Conservation (phyloP, 2,329 filamentous ascomycete species). For the Xylariomycetidae sp. region DNA sequence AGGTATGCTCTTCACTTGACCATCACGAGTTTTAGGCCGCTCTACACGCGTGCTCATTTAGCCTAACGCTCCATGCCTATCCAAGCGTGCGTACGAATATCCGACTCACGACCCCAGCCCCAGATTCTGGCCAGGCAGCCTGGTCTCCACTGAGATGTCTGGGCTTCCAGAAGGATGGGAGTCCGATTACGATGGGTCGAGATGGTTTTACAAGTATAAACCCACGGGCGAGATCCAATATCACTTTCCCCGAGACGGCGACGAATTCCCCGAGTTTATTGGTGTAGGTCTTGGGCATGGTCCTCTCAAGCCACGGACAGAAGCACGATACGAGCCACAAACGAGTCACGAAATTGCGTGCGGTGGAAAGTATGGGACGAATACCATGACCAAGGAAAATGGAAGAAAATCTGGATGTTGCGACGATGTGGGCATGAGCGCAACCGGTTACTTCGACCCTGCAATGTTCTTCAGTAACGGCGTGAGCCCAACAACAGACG, state of each 20-base stretch:
- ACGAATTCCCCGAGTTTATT: conserved; percentile 51
- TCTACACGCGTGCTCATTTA: no score
- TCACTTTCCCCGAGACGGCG: conserved; percentile 50
- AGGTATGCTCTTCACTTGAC: no score
- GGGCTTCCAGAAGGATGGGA: conserved; percentile 50
- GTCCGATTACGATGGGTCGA: conserved; percentile 49
- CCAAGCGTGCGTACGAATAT: no score
- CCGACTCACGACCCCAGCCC: no score
- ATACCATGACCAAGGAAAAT: conserved; percentile 13
- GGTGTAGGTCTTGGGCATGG: conserved; percentile 29
- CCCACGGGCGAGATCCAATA: conserved; percentile 49
- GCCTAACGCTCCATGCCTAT: no score
- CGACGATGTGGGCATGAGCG: conserved; percentile 29
- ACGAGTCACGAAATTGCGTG: background rate
- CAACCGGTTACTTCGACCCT: conserved; percentile 39
- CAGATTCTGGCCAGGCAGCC: no score
- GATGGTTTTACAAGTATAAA: conserved; percentile 54
- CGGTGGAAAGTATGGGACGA: conserved; percentile 7
- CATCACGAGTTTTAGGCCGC: no score
- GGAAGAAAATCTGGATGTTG: no score
- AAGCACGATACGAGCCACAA: conserved; percentile 46
- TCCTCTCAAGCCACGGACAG: conserved; percentile 45
- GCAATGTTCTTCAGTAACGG: conserved; percentile 47
- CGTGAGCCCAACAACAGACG: conserved; percentile 36
- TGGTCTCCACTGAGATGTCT: conserved; percentile 26